Evolutionary conservation across 2,329 filamentous ascomycete species (phyloP).

Genomic region (Emydomyces testavorans): DNA sequence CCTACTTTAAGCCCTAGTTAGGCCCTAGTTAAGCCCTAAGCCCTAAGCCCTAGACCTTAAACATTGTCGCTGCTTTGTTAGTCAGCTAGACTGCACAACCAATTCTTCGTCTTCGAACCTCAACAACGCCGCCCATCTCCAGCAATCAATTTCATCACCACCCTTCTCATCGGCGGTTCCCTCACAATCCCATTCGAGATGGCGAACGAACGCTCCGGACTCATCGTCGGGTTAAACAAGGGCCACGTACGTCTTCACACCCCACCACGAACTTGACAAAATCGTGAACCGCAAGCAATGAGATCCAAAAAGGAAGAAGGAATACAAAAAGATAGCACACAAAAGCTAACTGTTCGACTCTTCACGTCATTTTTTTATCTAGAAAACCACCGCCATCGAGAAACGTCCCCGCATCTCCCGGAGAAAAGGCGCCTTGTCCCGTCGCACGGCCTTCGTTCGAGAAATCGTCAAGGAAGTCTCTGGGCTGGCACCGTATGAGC

Average conservation of each 20-base stretch:
- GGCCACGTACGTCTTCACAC: slow-evolving; percentile 52
- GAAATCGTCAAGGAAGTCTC: slow-evolving; percentile 98
- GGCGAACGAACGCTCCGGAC: slow-evolving; percentile 42
- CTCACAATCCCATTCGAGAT: slow-evolving; percentile 36
- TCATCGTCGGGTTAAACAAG: slow-evolving; percentile 52
- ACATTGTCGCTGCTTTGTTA: too few species aligned
- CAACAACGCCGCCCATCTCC: slow-evolving; percentile 13
- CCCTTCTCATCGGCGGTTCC: slow-evolving; percentile 19
- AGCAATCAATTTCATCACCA: slow-evolving; percentile 13
- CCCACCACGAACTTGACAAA: background rate
- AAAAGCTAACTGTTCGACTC: background rate
- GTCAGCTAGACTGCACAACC: slow-evolving; percentile 7
- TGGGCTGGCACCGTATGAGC: slow-evolving; percentile 91
- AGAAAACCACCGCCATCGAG: slow-evolving; percentile 69
- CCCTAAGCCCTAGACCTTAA: slow-evolving; percentile 13
- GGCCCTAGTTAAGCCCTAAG: slow-evolving; percentile 4
- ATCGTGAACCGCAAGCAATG: background rate
- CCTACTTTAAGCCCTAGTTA: background rate
- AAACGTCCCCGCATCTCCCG: slow-evolving; percentile 70
- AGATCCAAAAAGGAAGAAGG: background rate
- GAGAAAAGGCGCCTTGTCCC: slow-evolving; percentile 92
- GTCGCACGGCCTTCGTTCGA: slow-evolving; percentile 92
- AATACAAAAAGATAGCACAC: background rate
- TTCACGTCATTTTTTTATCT: slow-evolving; percentile 26
- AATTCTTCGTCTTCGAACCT: slow-evolving; percentile 10